Evolutionary conservation across 768 basidiomycete genomes (phyloP).

Genomic region (Krasilnikovozyma curviuscula): DNA sequence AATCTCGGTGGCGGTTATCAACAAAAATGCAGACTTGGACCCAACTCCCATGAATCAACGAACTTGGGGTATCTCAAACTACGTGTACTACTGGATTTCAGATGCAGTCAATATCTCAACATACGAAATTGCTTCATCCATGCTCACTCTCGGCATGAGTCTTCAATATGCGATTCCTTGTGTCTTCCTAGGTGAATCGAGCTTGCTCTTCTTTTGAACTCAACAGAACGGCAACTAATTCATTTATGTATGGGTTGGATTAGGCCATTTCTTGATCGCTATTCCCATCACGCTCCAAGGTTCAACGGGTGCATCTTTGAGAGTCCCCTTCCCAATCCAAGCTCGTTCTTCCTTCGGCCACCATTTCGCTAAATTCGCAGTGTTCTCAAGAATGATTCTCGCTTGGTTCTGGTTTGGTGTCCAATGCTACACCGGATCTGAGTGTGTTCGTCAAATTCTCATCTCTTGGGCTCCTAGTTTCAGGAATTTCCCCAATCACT

Average conservation of each 20-base stretch:
- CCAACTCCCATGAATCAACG: no score
- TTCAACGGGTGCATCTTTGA: slow-evolving; percentile 5
- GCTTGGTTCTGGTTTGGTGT: slow-evolving; percentile 7
- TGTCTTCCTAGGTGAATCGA: not conserved
- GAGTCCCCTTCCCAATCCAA: slow-evolving; percentile 8
- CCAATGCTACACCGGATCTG: slow-evolving; percentile 7
- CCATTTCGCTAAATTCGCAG: slow-evolving; percentile 7
- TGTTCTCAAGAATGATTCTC: slow-evolving; percentile 8
- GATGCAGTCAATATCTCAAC: not conserved
- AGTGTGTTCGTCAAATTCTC: not conserved
- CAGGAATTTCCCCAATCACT: slow-evolving; percentile 17
- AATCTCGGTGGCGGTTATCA: no score
- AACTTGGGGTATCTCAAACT: no score
- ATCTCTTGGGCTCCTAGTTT: slow-evolving; percentile 10
- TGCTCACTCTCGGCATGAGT: not conserved
- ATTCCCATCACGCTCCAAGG: slow-evolving; percentile 4
- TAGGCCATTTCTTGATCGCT: slow-evolving; percentile 9
- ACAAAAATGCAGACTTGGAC: no score
- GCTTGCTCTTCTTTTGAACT: not conserved
- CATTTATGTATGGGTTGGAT: not conserved
- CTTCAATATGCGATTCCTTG: not conserved
- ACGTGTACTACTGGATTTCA: not conserved
- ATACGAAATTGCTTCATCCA: slow-evolving; percentile 4
- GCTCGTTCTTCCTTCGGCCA: slow-evolving; percentile 6
- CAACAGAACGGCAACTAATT: no score